Evolutionary conservation across 805 yeast species (phyloP).

Genomic region (Candida ipomoeae): DNA sequence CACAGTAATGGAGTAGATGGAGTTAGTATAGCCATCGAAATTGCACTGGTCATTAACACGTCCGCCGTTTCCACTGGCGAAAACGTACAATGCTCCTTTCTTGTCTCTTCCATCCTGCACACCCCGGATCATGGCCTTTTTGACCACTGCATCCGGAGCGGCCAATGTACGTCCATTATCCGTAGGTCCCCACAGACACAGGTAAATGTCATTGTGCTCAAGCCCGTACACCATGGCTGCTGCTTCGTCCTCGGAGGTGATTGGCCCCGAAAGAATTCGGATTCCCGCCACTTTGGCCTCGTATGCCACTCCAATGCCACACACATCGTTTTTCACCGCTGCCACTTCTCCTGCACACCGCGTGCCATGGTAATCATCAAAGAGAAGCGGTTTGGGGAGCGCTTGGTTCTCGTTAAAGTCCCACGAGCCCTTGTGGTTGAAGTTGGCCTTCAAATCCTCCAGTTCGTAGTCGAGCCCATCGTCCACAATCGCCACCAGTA

Average conservation of each 20-base stretch:
- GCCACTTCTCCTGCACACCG: slow-evolving; percentile 98
- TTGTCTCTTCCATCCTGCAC: slow-evolving; percentile 73
- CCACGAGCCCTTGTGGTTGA: slow-evolving; percentile 79
- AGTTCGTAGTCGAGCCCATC: slow-evolving; percentile 88
- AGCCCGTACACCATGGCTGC: slow-evolving; percentile 75
- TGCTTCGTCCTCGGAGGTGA: slow-evolving; percentile 88
- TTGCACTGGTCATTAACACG: slow-evolving; percentile 82
- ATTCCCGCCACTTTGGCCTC: slow-evolving; percentile 84
- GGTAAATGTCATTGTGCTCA: slow-evolving; percentile 85
- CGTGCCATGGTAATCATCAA: slow-evolving; percentile 91
- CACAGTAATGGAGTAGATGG: slow-evolving; percentile 90
- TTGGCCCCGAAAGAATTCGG: slow-evolving; percentile 76
- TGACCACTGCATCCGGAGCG: slow-evolving; percentile 75
- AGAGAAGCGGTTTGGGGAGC: slow-evolving; percentile 74
- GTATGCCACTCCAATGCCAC: slow-evolving; percentile 98
- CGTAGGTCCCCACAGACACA: slow-evolving; percentile 98
- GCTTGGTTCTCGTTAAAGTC: slow-evolving; percentile 78
- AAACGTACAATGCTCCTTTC: slow-evolving; percentile 86
- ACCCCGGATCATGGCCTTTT: slow-evolving; percentile 81
- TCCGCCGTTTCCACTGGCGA: slow-evolving; percentile 96
- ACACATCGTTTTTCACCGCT: slow-evolving; percentile 75
- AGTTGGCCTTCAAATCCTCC: slow-evolving; percentile 67
- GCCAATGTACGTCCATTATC: slow-evolving; percentile 88
- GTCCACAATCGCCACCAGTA: slow-evolving; percentile 85
- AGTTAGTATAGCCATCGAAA: slow-evolving; percentile 95